Base-by-base conservation (phyloP, 106 monocot species). In the Cymbidium sinense region DNA sequence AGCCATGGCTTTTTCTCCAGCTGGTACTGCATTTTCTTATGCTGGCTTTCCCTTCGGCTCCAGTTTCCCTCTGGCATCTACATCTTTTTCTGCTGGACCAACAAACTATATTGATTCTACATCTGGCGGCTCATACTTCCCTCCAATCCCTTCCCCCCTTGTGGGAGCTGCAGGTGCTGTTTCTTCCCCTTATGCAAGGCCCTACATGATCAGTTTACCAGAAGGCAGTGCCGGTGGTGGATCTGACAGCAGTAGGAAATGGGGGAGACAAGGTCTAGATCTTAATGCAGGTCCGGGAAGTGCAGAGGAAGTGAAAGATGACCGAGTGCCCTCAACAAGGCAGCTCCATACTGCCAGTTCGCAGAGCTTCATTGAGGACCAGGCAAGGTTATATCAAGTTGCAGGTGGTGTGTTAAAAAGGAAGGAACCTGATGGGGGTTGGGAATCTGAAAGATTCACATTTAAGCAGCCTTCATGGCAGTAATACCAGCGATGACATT, bases 281-380 rank as follows among this genome's bases (percentile, higher is more conserved):
- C 91, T 95, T 33, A 95, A 95, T 82, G 79, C 95, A 34, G 91
- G 94, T 41, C 94, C 94, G 12, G 94, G 91, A n/a, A 78, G 72
- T 75, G 77, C 52, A 21, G 91, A 89, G 21, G 94, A 95, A 52
- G 78, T 55, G 25, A 93, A 90, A 80, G 90, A 90, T 50, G 91
- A 87, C 7, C 82, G 86, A 62, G 43, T 81, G 50, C 37, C 81
- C 62, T 76, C 78, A 4, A 44, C 84, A 30, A 93, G 91, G 70
- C 91, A 91, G 79, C 77, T 81, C 13, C 73, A 78, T 27, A 75
- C 85, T 73, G 77, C 83, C 21, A 78, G 69, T 73, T 83, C 88
- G 15, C 93, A 90, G 81, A 69, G 83, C 31, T 82, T 88, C 82
- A 70, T 70, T 15, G 94, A 94, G 61, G 94, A 91, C 25, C 95